phyloP scores from a whole-genome alignment of 2,329 filamentous ascomycete genomes.

The Exophiala viscosa region DNA sequence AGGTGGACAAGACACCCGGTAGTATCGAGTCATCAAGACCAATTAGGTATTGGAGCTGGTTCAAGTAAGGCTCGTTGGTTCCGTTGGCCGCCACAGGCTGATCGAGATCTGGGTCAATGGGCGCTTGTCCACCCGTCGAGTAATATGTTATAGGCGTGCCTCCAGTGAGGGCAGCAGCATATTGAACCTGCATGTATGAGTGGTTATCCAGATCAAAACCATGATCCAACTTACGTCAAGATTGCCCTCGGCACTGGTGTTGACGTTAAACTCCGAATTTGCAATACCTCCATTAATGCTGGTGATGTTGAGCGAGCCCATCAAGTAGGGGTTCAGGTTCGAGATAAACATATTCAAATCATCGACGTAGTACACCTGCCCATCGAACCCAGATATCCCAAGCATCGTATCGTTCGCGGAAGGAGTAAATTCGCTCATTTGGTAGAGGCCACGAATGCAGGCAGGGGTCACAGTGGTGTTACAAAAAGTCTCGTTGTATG shows the following conservation, averaged over 20 bases:
- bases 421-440: constrained; percentile 41
- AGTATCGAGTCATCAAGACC: constrained; percentile 52
- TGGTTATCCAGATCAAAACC: background rate
- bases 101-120: constrained; percentile 48
- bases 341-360: background rate
- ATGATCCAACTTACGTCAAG: constrained; percentile 39
- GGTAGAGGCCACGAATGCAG: constrained; percentile 51
- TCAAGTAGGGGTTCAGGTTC: constrained; percentile 33
- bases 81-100: constrained; percentile 41
- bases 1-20: constrained; percentile 64
- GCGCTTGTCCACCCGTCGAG: constrained; percentile 56
- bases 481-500: constrained; percentile 34
- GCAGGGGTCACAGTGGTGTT: constrained; percentile 43
- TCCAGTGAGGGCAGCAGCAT: constrained; percentile 54
- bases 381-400: constrained; percentile 48
- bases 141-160: constrained; percentile 57
- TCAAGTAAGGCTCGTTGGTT: constrained; percentile 64
- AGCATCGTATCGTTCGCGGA: constrained; percentile 39
- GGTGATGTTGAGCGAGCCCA: constrained; percentile 54
- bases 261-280: constrained; percentile 39
- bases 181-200: constrained; percentile 55
- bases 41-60: constrained; percentile 60
- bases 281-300: constrained; percentile 57
- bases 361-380: constrained; percentile 53
- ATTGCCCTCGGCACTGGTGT: constrained; percentile 48